Conservation (phyloP, 2,329 filamentous ascomycete species). For the Fusarium euwallaceae region DNA sequence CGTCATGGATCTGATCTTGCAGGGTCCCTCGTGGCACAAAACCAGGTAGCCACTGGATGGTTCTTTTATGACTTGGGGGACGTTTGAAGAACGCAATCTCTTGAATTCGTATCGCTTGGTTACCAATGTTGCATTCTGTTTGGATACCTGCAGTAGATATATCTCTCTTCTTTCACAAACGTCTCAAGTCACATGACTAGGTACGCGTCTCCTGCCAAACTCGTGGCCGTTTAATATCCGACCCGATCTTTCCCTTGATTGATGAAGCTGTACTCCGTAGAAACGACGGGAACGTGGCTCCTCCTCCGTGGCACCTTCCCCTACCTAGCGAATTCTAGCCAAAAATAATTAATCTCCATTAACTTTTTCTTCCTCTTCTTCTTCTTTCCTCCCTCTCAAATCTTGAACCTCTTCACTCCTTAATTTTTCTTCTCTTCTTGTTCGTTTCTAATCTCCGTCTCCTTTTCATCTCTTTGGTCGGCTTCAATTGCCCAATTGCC, state of each 20-base stretch:
- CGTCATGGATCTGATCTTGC: conserved; percentile 1
- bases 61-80: neutral
- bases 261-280: conserved; percentile 13
- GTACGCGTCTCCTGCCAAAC: neutral
- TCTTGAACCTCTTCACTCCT: neutral
- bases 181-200: conserved; percentile 24
- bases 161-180: neutral
- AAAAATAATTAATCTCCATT: conserved; percentile 14
- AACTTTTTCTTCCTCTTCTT: neutral
- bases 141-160: neutral
- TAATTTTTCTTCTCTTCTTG: neutral
- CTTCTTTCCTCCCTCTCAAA: neutral
- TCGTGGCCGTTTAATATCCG: conserved; percentile 1
- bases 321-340: conserved; percentile 1
- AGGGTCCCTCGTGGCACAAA: conserved; percentile 1
- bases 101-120: neutral
- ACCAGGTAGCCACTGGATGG: neutral
- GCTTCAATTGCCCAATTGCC: neutral
- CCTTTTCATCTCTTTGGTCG: conserved; percentile 4
- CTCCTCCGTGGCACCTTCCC: conserved; percentile 1
- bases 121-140: neutral
- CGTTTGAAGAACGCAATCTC: neutral
- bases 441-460: neutral
- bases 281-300: conserved; percentile 2
- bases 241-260: conserved; percentile 15